A percentile compares a stretch with the other conserved stretches of the same genome.
phyloP scores from a whole-genome alignment of 164 flowering plant genomes.

The Chimonanthus salicifolius region DNA sequence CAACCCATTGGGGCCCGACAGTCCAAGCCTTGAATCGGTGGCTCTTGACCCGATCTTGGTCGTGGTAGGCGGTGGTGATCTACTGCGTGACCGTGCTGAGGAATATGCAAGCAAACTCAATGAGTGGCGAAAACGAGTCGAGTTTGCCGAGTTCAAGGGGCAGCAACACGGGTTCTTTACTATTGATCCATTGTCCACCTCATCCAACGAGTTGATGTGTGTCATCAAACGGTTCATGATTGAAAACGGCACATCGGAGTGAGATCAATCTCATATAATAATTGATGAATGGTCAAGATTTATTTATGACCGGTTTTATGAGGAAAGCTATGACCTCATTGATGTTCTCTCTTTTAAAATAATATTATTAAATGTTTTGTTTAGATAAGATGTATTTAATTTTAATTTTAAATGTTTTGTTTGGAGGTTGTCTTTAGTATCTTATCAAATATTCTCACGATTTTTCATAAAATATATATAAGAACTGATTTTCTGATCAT shows the following conservation, averaged over 20 bases:
- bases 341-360: background rate
- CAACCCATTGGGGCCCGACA: conserved; percentile 60
- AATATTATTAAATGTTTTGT: background rate
- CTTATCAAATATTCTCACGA: no score
- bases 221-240: conserved; percentile 40
- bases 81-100: conserved; percentile 49
- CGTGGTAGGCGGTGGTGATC: conserved; percentile 49
- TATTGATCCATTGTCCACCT: conserved; percentile 40
- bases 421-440: no score
- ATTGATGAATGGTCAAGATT: background rate
- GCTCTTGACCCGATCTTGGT: conserved; percentile 51
- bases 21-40: conserved; percentile 32
- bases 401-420: no score
- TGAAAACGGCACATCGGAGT: conserved; percentile 20
- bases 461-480: no score
- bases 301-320: background rate
- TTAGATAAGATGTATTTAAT: background rate
- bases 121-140: conserved; percentile 47
- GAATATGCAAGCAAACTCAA: conserved; percentile 43
- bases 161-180: conserved; percentile 74
- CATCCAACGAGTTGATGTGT: conserved; percentile 37
- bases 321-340: background rate
- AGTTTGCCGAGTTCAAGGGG: conserved; percentile 60
- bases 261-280: background rate
- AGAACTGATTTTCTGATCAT: no score